phyloP scores from a whole-genome alignment of 768 basidiomycete genomes.

The Lactarius vividus region DNA sequence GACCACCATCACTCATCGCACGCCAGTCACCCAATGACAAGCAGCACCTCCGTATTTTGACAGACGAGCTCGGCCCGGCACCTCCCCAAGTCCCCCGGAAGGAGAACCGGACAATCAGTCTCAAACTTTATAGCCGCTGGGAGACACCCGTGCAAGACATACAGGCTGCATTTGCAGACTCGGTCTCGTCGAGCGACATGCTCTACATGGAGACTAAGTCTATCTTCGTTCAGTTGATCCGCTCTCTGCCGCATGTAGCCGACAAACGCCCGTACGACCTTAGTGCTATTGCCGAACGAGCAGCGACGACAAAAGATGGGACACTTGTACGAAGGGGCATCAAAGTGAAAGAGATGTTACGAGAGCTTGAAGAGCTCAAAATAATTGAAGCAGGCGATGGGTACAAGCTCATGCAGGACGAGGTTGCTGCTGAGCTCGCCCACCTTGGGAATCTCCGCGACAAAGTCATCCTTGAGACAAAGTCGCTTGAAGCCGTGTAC shows the following conservation, averaged over 20 bases:
- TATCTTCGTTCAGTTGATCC: conserved; percentile 95
- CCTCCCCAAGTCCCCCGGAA: conserved; percentile 96
- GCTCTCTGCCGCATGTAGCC: conserved; percentile 82
- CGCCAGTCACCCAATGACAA: conserved; percentile 93
- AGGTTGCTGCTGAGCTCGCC: conserved; percentile 90
- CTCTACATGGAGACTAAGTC: conserved; percentile 99
- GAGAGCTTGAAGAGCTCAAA: conserved; percentile 89
- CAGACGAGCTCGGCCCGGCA: conserved; percentile 92
- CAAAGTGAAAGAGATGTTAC: conserved; percentile 99
- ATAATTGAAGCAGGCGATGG: conserved; percentile 80
- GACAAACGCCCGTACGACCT: conserved; percentile 91
- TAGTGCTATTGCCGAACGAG: conserved; percentile 83
- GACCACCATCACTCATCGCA: conserved; percentile 6
- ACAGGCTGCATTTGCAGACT: conserved; percentile 94
- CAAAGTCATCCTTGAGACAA: conserved; percentile 90
- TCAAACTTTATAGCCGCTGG: conserved; percentile 95
- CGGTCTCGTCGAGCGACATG: conserved; percentile 96
- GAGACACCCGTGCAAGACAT: conserved; percentile 99
- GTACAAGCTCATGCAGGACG: conserved; percentile 95
- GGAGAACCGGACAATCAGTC: conserved; percentile 92
- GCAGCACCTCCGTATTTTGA: conserved; percentile 92
- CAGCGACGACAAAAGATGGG: conserved; percentile 96
- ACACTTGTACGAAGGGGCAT: conserved; percentile 94
- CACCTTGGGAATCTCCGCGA: conserved; percentile 96
- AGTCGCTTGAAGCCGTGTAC: conserved; percentile 93